Conservation (phyloP, 768 basidiomycete species). For the Phallus indusiatus region DNA sequence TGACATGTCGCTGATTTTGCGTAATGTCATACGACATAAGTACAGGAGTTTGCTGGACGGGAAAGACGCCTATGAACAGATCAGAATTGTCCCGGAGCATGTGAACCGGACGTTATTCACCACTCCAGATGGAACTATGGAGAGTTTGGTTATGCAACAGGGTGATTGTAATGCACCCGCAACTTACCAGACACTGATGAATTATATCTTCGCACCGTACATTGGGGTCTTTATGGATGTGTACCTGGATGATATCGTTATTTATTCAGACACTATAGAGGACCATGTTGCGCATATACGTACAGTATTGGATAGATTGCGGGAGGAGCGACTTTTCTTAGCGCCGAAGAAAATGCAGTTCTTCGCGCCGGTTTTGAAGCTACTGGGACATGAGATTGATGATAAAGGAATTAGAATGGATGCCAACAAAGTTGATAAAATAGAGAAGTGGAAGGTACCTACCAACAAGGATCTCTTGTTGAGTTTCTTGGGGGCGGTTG, state of each 20-base stretch:
- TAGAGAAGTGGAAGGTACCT: slow-evolving; percentile 17
- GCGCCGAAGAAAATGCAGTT: slow-evolving; percentile 15
- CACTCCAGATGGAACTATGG: slow-evolving; percentile 35
- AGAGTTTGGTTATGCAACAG: slow-evolving; percentile 29
- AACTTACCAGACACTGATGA: slow-evolving; percentile 31
- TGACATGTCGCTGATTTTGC: slow-evolving; percentile 19
- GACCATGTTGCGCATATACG: slow-evolving; percentile 23
- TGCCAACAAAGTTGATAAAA: slow-evolving; percentile 14
- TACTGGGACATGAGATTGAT: slow-evolving; percentile 10
- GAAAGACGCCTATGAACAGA: neutral
- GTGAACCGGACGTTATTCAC: slow-evolving; percentile 19
- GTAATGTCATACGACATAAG: slow-evolving; percentile 13
- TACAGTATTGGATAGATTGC: slow-evolving; percentile 26
- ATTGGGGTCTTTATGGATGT: slow-evolving; percentile 16
- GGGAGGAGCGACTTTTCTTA: slow-evolving; percentile 26
- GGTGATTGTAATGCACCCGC: slow-evolving; percentile 24
- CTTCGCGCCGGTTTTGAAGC: neutral
- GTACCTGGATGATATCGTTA: slow-evolving; percentile 23
- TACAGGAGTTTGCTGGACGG: slow-evolving; percentile 20
- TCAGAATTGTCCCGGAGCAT: neutral
- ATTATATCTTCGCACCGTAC: slow-evolving; percentile 12
- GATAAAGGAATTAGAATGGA: too few species aligned
- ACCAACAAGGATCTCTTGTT: slow-evolving; percentile 8
- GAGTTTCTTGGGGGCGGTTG: slow-evolving; percentile 15
- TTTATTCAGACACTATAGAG: slow-evolving; percentile 22